Base-by-base conservation (phyloP, 495 filamentous ascomycete species). In the Corynascus novoguineensis region DNA sequence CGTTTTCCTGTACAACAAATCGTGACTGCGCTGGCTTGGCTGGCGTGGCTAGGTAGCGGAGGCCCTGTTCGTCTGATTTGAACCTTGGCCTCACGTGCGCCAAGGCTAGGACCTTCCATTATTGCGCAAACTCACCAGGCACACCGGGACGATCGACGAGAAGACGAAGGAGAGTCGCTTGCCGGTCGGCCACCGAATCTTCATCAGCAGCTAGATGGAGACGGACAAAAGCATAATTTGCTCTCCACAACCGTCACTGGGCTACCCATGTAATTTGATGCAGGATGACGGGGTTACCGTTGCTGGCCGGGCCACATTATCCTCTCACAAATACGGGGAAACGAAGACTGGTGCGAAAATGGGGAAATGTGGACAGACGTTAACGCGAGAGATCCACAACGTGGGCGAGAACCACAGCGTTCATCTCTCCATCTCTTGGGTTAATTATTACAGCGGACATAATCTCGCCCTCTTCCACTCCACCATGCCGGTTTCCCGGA, bases 341-440 rank as follows among this genome's bases (percentile, higher is more conserved):
- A n/a, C n/a, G n/a, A n/a, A n/a, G n/a, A n/a, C n/a, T n/a, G n/a
- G n/a, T n/a, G n/a, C n/a, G 38, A 53, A 44, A 34, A 37, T 19
- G 50, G 50, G 38, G 50, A 44, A 53, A 7, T n/a, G n/a, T n/a
- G n/a, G n/a, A n/a, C 50, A 24, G 17, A 53, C 19, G 9, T 22
- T 34, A 25, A 14, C 19, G 17, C 5, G 8, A 6, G 7, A 1
- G 19, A 27, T 51, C 48, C 47, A 50, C 29, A 21, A 4, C 29
- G 45, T 9, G 6, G 48, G 19, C 31, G 34, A 25, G 21, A 51
- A 27, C 12, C 31, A 17, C 32, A 27, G 17, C n/a, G 32, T 14
- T 19, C 27, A 9, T 48, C 46, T 51, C 32, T 51, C 48, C n/a
- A 38, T 32, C 38, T 38, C 29, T 50, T 22, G 47, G 31, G 17